Base-by-base conservation (phyloP, 768 basidiomycete species). In the Auricularia cornea region DNA sequence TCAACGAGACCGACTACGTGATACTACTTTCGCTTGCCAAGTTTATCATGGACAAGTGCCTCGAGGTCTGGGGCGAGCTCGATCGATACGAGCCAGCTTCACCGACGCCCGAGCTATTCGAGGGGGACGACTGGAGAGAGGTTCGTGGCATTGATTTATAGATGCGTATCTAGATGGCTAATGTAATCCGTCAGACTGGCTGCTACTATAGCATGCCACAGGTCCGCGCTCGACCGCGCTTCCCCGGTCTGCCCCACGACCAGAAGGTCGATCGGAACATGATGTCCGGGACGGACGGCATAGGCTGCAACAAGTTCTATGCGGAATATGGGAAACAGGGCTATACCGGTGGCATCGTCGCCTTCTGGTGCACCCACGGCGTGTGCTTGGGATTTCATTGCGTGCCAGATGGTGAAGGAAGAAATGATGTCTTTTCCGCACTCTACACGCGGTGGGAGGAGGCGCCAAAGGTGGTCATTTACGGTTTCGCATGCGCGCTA, bases 371-470 rank as follows among this genome's bases (percentile, higher is more conserved):
- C 30, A 28, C 14, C 12, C 54, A 56, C 26, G 28, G 26, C 5
- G 28, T 56, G 11, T 56, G 54, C 54, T 29, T 26, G 5, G 54
- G 54, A 31, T 56, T 56, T 56, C 54, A 56, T 56, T 56, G 54
- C 62, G 78, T 77, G 23, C 77, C 75, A 0, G 48, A 65, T 10
- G 72, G 68, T 1, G 77, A 78, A 64, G 76, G 77, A 2, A 38
- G 73, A 1, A 77, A 79, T 62, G 74, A 78, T 65, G 74, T 77
- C 0, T 79, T 79, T 62, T 76, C 73, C 2, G 76, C 77, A 0
- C 66, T 78, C 1, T 66, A 76, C 14, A 78, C 76, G 1, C 66
- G 66, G 1, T 77, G 72, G 72, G 48, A 65, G 12, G 69, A 35
- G 23, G 70, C 74, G 0, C 76, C 74, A 8, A 64, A 69, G 26